Base-by-base conservation (phyloP, 495 filamentous ascomycete genomes). In the Podospora pseudocomata region DNA sequence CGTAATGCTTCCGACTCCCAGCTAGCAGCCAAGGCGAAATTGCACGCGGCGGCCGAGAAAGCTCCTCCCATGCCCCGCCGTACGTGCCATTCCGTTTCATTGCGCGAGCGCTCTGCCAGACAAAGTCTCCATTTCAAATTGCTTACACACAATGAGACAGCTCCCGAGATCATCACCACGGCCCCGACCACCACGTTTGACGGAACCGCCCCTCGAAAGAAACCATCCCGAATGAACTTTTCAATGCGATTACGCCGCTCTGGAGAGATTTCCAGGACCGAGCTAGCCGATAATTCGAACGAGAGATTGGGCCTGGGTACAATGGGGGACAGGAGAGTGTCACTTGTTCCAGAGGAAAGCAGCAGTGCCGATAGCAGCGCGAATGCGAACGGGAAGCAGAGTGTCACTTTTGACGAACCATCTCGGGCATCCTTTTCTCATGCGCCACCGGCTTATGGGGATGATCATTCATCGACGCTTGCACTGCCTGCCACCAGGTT, bases 1-100 rank as follows among this genome's bases (percentile, higher is more conserved):
- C 89, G 94, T 61, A 91, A 97, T 86, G 93, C 92, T 60, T 97
- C 94, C 18, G 95, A 99, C 78, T 91, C 95, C 60, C 93, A 97
- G 74, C 83, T 97, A 63, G 92, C 92, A 11, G 79, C 84, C 64
- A 92, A 89, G 73, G 90, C 91, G 57, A 93, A 89, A 76, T 86
- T 90, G 65, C 90, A 92, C 70, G 90, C 84, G 53, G 80, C 86
- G 61, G 73, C 83, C 64, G 78, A 82, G 68, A 81, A 84, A 65
- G 75, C 83, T n/a, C 92, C 92, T 56, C 91, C 91, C 11, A 80
- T 96, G 65, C 92, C 87, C 60, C 81, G 86, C 68, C 87, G 89
- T 92, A 86, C 80, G 88, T 84, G 44, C 49, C 65, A 34, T 60
- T 67, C 67, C 60, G 65, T 71, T 59, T 20, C 69, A 49, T 70